Evolutionary conservation across 257 asterid genomes (phyloP), one percentile per base, ranked within the genome.

Genomic region (Fraxinus cuspidata): DNA sequence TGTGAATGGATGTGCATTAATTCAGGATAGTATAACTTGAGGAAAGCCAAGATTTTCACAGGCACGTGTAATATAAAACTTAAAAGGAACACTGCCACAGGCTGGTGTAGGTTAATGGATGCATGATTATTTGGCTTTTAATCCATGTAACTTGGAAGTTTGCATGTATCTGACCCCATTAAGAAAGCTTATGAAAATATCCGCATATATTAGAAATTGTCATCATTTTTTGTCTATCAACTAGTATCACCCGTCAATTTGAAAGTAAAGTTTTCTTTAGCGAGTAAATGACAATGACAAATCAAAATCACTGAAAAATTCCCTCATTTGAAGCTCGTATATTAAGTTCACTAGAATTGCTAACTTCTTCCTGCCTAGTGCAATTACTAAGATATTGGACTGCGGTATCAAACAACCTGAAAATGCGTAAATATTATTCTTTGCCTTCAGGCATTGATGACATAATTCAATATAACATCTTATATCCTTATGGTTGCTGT

Each of bases 91-190:
- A 10, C 51, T 34, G 67, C 76, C 71, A 56, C 40, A 27, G 31
- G 77, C 23, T 42, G 63, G 16, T 72, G 76, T n/a, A 47, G 35
- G 63, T 29, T 31, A 47, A 63, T n/a, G 74, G 16, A 28, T 7
- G 47, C 71, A 64, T 11, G 29, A 5, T 35, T 35, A 35, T 35
- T 35, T 31, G 66, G 73, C 27, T 25, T 82, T 73, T 28, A 32
- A 58, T 44, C 47, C 47, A 40, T 56, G 38, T 40, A 19, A 74
- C 13, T 13, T 49, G 72, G 21, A 16, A 27, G 2, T 44, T 15
- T 72, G 70, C 74, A 19, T 32, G 65, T 34, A 42, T 42, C 31
- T n/a, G n/a, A 38, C 29, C 37, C 32, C 42, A 32, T 79, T n/a
- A 51, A 5, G 23, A 1, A 51, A 51, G 65, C 27, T 56, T 19